These are phyloP conservation scores for Fusarium circinatum DNA, from an alignment of 2,329 filamentous ascomycete species.

Conservation along the genomic window DNA sequence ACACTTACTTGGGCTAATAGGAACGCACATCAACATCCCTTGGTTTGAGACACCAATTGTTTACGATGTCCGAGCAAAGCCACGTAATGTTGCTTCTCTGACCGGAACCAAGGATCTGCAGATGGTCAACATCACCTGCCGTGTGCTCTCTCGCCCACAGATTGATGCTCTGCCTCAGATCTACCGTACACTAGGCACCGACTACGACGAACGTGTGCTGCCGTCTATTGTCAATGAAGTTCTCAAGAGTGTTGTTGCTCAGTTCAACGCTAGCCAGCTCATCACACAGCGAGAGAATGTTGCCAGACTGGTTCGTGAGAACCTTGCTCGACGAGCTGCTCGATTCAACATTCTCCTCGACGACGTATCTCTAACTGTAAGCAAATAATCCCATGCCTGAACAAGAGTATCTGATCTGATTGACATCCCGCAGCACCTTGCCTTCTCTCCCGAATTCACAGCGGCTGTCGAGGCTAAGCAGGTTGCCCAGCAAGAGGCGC, in stretches of 20 bases:
- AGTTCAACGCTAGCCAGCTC: constrained; percentile 98
- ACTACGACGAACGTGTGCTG: constrained; percentile 96
- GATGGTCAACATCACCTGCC: constrained; percentile 99
- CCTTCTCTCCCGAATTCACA: constrained; percentile 79
- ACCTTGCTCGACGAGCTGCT: constrained; percentile 88
- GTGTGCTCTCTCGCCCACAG: constrained; percentile 93
- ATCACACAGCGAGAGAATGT: constrained; percentile 99
- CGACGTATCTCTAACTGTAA: constrained; percentile 94
- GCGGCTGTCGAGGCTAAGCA: constrained; percentile 79
- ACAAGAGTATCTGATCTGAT: neutral
- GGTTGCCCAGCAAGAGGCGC: constrained; percentile 89
- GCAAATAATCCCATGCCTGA: constrained; percentile 41
- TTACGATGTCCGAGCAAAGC: constrained; percentile 98
- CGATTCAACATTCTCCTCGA: constrained; percentile 98
- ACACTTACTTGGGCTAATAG: constrained; percentile 55
- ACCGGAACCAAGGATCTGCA: constrained; percentile 99
- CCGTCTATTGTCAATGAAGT: constrained; percentile 99
- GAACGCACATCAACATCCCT: constrained; percentile 91
- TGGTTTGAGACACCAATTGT: constrained; percentile 98
- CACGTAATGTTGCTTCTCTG: constrained; percentile 93
- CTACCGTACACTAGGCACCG: constrained; percentile 92
- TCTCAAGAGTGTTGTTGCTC: constrained; percentile 96
- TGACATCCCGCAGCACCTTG: constrained; percentile 65
- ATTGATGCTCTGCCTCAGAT: constrained; percentile 93
- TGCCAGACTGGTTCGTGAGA: constrained; percentile 88